Base-by-base conservation (phyloP, 306 rosid genomes). In the Trifolium repens region DNA sequence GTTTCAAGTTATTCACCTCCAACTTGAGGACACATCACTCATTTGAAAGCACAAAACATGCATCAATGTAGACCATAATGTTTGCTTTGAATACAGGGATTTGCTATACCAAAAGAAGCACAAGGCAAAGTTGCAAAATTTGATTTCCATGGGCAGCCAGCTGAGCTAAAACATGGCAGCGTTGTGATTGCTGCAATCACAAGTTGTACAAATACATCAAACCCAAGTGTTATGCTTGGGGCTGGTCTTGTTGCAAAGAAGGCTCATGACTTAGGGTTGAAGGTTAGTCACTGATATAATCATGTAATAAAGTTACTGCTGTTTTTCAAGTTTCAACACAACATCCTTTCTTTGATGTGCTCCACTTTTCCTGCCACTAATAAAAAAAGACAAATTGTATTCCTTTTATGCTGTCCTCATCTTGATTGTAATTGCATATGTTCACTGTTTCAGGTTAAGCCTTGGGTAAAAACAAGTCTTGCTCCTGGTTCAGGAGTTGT, bases 401-500 rank as follows among this genome's bases (percentile, higher is more conserved):
- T 24, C 60, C 49, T 71, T 59, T 49, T 53, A 76, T 78, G 66
- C 44, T 35, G 49, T 42, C 49, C 3, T 49, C 49, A 63, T 67
- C 53, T 57, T 15, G 13, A 62, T 78, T 11, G 34, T 74, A 54
- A 65, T 15, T 16, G 15, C 61, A 16, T 43, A 74, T 57, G 10
- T 61, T 44, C 63, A 58, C 55, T 70, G 37, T 58, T 67, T 50
- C 85, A 94, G 98, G 98, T 94, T 72, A 91, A 94, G 79, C 98
- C 98, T 67, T 94, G 98, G 98, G 96, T 94, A 61, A 94, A 94
- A 85, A 94, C 98, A 44, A 94, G 98, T 86, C 98, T 94, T 87
- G 98, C 97, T 19, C 98, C 98, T 0, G 98, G 98, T 13, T 93
- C 98, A 44, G 98, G 98, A 55, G 98, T 93, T 59, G 98, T 89